These are phyloP conservation scores for Populus tremula DNA, from an alignment of 345 rosid genomes.

Conservation along the genomic window DNA sequence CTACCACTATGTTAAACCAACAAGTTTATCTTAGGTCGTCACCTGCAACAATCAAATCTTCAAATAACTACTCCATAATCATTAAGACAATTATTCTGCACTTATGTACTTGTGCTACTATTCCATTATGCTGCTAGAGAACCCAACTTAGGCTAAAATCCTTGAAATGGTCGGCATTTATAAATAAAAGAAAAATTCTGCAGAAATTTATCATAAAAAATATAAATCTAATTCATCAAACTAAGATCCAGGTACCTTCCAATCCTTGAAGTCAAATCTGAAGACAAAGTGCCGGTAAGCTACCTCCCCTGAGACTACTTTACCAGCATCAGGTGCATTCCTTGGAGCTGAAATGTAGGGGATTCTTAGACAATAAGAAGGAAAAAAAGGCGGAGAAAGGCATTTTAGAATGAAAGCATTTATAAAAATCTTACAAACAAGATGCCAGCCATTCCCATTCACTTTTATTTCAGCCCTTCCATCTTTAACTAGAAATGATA, in stretches of 20 bases:
- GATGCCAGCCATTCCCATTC: slow-evolving; percentile 36
- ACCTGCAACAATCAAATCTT: not conserved
- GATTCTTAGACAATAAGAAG: not conserved
- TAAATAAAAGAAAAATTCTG: not conserved
- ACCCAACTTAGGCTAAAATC: not conserved
- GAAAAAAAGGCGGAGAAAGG: not conserved
- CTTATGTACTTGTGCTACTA: not conserved
- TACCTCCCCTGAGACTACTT: slow-evolving; percentile 33
- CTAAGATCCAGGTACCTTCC: slow-evolving; percentile 34
- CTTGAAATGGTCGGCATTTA: not conserved
- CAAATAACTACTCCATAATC: not conserved
- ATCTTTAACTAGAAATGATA: slow-evolving; percentile 50
- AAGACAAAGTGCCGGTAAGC: slow-evolving; percentile 42
- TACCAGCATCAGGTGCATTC: slow-evolving; percentile 40
- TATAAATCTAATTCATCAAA: not conserved
- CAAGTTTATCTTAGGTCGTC: not conserved
- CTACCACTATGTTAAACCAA: not conserved
- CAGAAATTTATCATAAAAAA: not conserved
- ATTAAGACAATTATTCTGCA: not conserved
- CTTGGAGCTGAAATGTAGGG: slow-evolving; percentile 30
- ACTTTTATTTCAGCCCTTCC: slow-evolving; percentile 42
- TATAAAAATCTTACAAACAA: slow-evolving; percentile 37
- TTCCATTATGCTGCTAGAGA: not conserved
- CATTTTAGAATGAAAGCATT: not conserved
- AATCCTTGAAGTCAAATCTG: slow-evolving; percentile 45